These are phyloP conservation scores for Coemansia sp. DNA, from an alignment of 192 early-diverging fungal species.

Conservation along the genomic window DNA sequence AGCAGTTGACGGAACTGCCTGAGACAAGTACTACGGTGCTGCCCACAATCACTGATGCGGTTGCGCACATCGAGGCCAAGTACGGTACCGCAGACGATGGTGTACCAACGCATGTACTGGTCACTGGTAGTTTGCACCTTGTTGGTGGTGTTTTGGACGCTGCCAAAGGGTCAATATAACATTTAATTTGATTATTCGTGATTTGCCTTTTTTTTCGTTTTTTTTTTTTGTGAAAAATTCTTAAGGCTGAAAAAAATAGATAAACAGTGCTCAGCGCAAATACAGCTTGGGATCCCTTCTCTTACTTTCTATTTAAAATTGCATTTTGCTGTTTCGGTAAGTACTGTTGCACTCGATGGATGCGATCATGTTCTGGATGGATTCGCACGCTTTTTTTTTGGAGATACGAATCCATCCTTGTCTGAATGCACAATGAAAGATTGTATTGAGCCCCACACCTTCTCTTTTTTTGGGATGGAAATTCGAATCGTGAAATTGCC, in stretches of 20 bases:
- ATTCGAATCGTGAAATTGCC: background rate
- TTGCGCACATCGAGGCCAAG: conserved; percentile 54
- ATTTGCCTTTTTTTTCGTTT: background rate
- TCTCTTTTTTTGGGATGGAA: conserved; percentile 5
- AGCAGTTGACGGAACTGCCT: conserved; percentile 26
- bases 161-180: conserved; percentile 42
- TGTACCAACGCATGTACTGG: conserved; percentile 62
- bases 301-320: background rate
- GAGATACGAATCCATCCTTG: background rate
- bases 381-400: background rate
- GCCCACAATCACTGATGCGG: conserved; percentile 66
- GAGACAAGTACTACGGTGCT: conserved; percentile 37
- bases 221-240: conserved; percentile 3
- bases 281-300: background rate
- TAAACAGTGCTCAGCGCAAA: no score
- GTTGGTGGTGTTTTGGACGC: conserved; percentile 79
- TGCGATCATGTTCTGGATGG: conserved; percentile 1
- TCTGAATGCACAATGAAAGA: no score
- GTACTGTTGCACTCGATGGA: background rate
- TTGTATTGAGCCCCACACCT: background rate
- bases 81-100: background rate
- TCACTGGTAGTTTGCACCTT: conserved; percentile 91
- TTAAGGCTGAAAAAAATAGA: background rate
- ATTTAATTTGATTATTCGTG: background rate
- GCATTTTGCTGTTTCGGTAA: background rate